A percentile compares a stretch with the other conserved stretches of the same genome.
Conservation (phyloP, 1,284 basidiomycete species). For the Ustilago xerochloae region DNA sequence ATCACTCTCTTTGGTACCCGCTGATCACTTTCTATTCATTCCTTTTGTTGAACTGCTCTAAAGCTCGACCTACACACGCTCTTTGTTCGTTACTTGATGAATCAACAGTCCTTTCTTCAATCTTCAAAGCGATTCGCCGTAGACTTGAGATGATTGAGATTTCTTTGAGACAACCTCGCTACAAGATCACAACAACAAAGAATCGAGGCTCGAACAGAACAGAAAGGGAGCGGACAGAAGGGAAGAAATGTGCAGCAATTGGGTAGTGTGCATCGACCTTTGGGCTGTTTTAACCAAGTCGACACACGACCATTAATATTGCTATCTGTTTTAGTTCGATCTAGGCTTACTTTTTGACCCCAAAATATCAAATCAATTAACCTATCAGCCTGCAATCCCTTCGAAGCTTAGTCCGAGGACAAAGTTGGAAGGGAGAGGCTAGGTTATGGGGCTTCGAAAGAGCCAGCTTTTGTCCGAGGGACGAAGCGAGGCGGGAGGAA, state of each 20-base stretch:
- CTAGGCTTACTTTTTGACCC: conserved; percentile 57
- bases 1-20: not conserved
- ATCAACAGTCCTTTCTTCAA: too few species aligned
- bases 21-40: conserved; percentile 1
- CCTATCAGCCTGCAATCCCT: conserved; percentile 46
- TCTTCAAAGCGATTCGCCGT: too few species aligned
- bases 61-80: too few species aligned
- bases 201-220: not conserved
- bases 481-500: not conserved
- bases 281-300: conserved; percentile 23
- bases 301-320: conserved; percentile 54
- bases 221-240: not conserved
- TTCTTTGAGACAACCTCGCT: too few species aligned
- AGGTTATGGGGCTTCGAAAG: conserved; percentile 53
- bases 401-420: not conserved
- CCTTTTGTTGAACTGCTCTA: not conserved
- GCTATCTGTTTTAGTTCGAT: conserved; percentile 16
- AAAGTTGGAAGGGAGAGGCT: conserved; percentile 32
- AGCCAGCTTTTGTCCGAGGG: conserved; percentile 14
- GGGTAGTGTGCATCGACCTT: conserved; percentile 51
- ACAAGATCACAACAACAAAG: too few species aligned
- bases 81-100: too few species aligned
- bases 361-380: conserved; percentile 30
- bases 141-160: too few species aligned
- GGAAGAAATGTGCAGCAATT: conserved; percentile 41